phyloP scores from a whole-genome alignment of 2,329 filamentous ascomycete genomes.

The Epichloe sibirici region DNA sequence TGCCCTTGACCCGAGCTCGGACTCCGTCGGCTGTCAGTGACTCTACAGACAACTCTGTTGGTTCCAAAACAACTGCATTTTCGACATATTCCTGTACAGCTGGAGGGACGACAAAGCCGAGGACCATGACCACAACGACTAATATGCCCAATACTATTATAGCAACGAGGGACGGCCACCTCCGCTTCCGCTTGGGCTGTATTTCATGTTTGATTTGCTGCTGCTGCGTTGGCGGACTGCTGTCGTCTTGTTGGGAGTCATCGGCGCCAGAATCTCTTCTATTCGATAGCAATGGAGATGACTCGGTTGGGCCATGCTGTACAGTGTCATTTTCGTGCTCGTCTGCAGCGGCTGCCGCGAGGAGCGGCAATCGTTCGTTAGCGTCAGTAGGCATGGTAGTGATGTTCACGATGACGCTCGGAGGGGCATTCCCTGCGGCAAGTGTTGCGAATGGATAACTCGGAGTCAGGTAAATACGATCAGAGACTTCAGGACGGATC shows the following conservation, averaged over 20 bases:
- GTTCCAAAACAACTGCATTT: slow-evolving; percentile 68
- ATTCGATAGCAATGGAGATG: slow-evolving; percentile 38
- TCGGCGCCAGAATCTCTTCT: slow-evolving; percentile 11
- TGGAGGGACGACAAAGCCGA: slow-evolving; percentile 72
- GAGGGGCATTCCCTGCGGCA: not conserved
- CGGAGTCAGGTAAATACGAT: not conserved
- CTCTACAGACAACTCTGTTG: slow-evolving; percentile 73
- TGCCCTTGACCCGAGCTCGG: slow-evolving; percentile 66
- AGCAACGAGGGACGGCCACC: slow-evolving; percentile 72
- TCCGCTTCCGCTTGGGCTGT: slow-evolving; percentile 11
- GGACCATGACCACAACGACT: slow-evolving; percentile 56
- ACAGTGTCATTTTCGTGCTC: slow-evolving; percentile 12
- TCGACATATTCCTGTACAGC: slow-evolving; percentile 78
- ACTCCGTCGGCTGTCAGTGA: slow-evolving; percentile 72
- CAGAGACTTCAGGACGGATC: not conserved
- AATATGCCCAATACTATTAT: slow-evolving; percentile 51
- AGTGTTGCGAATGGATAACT: not conserved
- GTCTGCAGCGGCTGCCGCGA: slow-evolving; percentile 21
- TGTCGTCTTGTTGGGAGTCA: slow-evolving; percentile 16
- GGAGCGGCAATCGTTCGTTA: slow-evolving; percentile 31
- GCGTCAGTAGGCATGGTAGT: slow-evolving; percentile 28
- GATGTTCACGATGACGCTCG: not conserved
- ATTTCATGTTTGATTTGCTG: slow-evolving; percentile 13
- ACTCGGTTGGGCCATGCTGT: slow-evolving; percentile 23
- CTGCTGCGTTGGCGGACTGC: slow-evolving; percentile 15